Base-by-base conservation (phyloP, 179 eudicot genomes). In the Silene coronaria region DNA sequence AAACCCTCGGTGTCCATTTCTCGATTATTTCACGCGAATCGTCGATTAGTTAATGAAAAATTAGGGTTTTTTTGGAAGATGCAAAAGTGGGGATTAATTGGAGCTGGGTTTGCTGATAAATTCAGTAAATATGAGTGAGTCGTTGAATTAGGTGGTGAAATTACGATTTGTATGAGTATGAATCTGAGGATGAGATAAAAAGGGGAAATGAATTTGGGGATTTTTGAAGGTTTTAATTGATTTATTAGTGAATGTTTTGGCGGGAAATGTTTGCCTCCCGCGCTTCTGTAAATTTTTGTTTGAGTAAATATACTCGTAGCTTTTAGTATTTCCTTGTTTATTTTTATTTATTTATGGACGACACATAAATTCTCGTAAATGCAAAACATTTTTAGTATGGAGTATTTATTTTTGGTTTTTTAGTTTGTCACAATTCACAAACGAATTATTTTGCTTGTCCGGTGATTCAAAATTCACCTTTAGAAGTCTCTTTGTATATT, bases 1-100 rank as follows among this genome's bases (percentile, higher is more conserved):
- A 96, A 80, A 3, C 92, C 97, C 36, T 93, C 97, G 79, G 91
- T 89, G 17, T 76, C 85, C 87, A 84, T 82, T 63, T 6, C 48
- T 27, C 45, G 66, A 45, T 11, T 0, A 21, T 6, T 65, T 2
- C 45, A 30, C 17, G 7, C 0, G 19, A 42, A 42, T 71, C 2
- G 26, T 71, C 45, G 13, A 53, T 53, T 53, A 1, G 24, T 14
- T 11, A 10, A 1, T 17, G 10, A 4, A 3, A 17, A 71, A 67
- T 78, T 80, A 71, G 80, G 85, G 84, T 77, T 77, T 80, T 14
- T 4, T 3, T 22, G 26, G 30, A 14, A 24, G 22, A 1, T 32
- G 10, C 2, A 11, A 75, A 67, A 28, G 26, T 57, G 5, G 63
- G 76, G 58, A n/a, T 3, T 19, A 48, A 64, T 19, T 63, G 34